Conservation (phyloP, 2,329 filamentous ascomycete species). For the Penicillium sp. region DNA sequence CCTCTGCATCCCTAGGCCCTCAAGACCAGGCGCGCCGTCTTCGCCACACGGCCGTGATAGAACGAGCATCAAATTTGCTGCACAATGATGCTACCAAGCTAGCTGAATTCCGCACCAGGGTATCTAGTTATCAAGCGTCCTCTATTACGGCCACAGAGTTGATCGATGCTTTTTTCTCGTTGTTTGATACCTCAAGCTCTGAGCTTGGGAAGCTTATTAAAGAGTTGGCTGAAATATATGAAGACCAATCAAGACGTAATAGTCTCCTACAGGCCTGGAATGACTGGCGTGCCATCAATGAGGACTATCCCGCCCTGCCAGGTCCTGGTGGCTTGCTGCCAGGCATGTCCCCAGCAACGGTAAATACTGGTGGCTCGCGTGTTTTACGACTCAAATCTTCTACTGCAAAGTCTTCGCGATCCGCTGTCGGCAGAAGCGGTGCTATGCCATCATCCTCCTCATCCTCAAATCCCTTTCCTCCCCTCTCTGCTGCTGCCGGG, state of each 20-base stretch:
- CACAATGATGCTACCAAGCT: conserved; percentile 77
- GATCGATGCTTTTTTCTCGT: conserved; percentile 82
- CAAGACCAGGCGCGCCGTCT: conserved; percentile 81
- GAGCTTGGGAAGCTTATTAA: conserved; percentile 87
- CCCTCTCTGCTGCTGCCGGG: conserved; percentile 38
- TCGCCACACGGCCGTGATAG: conserved; percentile 81
- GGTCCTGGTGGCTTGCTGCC: conserved; percentile 72
- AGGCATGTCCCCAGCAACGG: conserved; percentile 49
- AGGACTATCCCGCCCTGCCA: conserved; percentile 90
- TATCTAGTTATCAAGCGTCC: conserved; percentile 76
- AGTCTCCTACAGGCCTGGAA: conserved; percentile 83
- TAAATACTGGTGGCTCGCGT: conserved; percentile 58
- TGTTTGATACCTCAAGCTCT: conserved; percentile 80
- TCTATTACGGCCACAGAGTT: conserved; percentile 74
- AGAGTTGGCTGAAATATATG: conserved; percentile 90
- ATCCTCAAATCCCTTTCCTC: conserved; percentile 52
- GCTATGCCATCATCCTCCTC: conserved; percentile 46
- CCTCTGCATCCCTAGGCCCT: conserved; percentile 59
- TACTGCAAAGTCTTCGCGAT: conserved; percentile 69
- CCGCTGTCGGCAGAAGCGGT: conserved; percentile 64
- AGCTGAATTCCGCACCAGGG: conserved; percentile 73
- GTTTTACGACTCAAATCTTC: conserved; percentile 71
- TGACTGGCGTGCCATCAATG: conserved; percentile 93
- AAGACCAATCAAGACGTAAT: conserved; percentile 75
- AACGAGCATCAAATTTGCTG: conserved; percentile 80